These are phyloP conservation scores for Colletotrichum orbiculare DNA, from an alignment of 2,329 filamentous ascomycete species.

Conservation along the genomic window DNA sequence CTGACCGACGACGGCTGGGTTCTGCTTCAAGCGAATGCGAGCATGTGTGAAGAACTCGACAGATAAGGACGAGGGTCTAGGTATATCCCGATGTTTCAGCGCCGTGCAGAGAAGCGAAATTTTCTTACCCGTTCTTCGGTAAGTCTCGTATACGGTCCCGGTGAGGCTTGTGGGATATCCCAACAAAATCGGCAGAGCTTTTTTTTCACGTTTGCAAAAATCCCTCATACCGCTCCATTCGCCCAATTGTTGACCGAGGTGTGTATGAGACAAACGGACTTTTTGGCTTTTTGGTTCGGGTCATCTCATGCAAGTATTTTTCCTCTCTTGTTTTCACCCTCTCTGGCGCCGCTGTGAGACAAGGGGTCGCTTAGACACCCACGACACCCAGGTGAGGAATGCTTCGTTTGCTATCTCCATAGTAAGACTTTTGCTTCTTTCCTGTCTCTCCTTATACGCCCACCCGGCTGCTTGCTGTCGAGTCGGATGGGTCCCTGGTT, in stretches of 20 bases:
- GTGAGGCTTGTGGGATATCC: neutral
- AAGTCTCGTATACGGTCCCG: too few species aligned
- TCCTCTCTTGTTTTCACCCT: too few species aligned
- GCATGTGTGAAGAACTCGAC: neutral
- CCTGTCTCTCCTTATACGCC: neutral
- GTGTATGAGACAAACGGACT: conserved; percentile 13
- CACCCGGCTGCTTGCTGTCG: too few species aligned
- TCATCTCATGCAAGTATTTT: too few species aligned
- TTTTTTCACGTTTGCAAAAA: neutral
- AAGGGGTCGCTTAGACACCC: too few species aligned
- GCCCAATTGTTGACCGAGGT: conserved; percentile 27
- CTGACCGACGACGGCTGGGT: conserved; percentile 18
- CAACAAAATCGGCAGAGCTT: conserved; percentile 18
- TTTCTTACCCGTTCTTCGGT: too few species aligned
- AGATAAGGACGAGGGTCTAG: neutral
- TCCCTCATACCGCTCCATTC: neutral
- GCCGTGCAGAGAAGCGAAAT: neutral
- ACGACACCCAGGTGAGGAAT: too few species aligned
- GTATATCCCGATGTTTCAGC: neutral
- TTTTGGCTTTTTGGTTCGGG: neutral
- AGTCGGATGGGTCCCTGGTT: too few species aligned
- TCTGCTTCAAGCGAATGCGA: conserved; percentile 7
- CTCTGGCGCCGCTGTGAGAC: too few species aligned
- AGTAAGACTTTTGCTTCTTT: neutral
- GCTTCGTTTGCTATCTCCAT: neutral